These are phyloP conservation scores for Albifimbria verrucaria DNA, from an alignment of 2,329 filamentous ascomycete genomes.

Conservation along the genomic window DNA sequence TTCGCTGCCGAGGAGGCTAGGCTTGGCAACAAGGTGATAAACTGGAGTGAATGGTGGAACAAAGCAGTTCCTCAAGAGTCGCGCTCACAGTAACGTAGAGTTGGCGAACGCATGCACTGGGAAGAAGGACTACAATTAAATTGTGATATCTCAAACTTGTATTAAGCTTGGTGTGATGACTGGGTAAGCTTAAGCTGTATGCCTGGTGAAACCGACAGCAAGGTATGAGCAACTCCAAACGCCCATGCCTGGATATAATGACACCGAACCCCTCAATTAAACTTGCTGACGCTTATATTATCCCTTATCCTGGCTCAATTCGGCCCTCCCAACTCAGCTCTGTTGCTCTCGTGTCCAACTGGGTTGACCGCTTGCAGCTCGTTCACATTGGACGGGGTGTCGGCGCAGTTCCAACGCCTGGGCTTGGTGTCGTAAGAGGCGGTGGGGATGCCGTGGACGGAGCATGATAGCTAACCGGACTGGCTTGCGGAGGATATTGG, in stretches of 20 bases:
- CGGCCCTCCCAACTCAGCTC: slow-evolving; percentile 24
- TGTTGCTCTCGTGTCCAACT: slow-evolving; percentile 27
- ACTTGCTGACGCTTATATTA: no score
- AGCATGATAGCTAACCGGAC: slow-evolving; percentile 15
- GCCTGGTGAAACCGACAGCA: no score
- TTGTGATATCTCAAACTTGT: no score
- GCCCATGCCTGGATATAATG: no score
- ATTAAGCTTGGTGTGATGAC: no score
- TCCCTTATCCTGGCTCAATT: no score
- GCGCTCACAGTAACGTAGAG: not conserved
- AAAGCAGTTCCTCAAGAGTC: slow-evolving; percentile 19
- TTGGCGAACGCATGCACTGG: no score
- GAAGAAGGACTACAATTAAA: not conserved
- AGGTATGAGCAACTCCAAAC: no score
- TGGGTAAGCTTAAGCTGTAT: no score
- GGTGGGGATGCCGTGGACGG: slow-evolving; percentile 20
- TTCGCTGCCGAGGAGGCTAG: slow-evolving; percentile 93
- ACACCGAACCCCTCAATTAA: no score
- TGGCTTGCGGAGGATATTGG: slow-evolving; percentile 19
- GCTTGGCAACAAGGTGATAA: slow-evolving; percentile 62
- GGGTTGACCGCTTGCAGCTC: slow-evolving; percentile 26
- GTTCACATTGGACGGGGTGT: slow-evolving; percentile 5
- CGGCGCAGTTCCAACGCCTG: slow-evolving; percentile 15
- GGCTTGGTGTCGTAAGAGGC: slow-evolving; percentile 26
- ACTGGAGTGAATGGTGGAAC: slow-evolving; percentile 76